A percentile compares a stretch with the other conserved stretches of the same genome.
These are phyloP conservation scores for Prunus campanulata DNA, from an alignment of 306 rosid species.

Conservation along the genomic window DNA sequence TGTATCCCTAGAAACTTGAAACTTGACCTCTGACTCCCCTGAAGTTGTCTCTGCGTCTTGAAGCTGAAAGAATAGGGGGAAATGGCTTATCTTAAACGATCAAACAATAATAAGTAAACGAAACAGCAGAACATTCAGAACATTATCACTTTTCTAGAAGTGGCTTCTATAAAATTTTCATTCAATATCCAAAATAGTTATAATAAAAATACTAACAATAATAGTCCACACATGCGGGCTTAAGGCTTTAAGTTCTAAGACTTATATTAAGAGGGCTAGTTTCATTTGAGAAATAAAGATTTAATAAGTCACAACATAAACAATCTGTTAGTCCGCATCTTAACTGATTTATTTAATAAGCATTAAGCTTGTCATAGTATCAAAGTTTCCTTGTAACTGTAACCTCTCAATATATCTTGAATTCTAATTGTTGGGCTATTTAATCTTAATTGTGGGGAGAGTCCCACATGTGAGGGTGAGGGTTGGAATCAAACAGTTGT, in stretches of 20 bases:
- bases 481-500: neutral
- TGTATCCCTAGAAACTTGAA: conserved; percentile 90
- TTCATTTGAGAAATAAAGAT: neutral
- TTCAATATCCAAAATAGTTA: neutral
- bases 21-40: conserved; percentile 87
- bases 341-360: neutral
- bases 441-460: neutral
- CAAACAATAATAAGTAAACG: neutral
- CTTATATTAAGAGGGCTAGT: neutral
- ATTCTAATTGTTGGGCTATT: neutral
- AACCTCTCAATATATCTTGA: neutral
- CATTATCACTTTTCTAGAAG: neutral
- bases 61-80: conserved; percentile 46
- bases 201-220: too few species aligned
- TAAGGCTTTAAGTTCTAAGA: neutral
- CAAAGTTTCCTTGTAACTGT: neutral
- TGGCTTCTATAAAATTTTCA: neutral
- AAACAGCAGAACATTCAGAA: neutral
- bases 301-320: neutral
- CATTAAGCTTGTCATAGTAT: neutral
- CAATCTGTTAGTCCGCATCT: neutral
- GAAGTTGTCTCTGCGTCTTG: conserved; percentile 74
- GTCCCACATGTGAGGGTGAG: neutral
- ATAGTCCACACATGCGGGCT: neutral
- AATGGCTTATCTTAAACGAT: neutral